Evolutionary conservation across 805 yeast genomes (phyloP).

Genomic region (Candida ascalaphidarum): DNA sequence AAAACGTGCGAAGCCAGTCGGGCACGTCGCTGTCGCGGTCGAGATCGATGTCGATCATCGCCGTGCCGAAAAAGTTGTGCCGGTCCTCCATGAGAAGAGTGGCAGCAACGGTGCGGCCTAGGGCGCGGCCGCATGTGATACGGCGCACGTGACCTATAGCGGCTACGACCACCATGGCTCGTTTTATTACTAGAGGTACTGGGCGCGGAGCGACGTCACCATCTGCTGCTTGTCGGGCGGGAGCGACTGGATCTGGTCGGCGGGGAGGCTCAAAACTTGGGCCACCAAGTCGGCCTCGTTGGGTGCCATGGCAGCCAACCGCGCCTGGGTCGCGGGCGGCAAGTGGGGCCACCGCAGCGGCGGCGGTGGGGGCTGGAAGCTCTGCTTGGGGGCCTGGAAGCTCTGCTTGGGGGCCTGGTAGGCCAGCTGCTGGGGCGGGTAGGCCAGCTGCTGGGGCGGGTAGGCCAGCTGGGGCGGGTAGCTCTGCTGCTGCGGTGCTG

Average conservation of each 20-base stretch:
- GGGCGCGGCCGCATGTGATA: no score
- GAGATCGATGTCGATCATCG: no score
- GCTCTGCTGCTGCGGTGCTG: slow-evolving; percentile 6
- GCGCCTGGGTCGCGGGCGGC: slow-evolving; percentile 40
- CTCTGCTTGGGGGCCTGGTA: slow-evolving; percentile 1
- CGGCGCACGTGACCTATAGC: no score
- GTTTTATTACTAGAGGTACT: slow-evolving; percentile 46
- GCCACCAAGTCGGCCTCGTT: slow-evolving; percentile 51
- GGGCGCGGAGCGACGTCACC: slow-evolving; percentile 48
- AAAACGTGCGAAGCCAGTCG: no score
- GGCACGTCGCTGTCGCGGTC: no score
- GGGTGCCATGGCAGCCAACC: slow-evolving; percentile 42
- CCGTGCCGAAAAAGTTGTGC: no score
- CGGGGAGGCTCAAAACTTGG: slow-evolving; percentile 43
- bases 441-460: slow-evolving; percentile 1
- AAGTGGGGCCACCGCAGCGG: slow-evolving; percentile 43
- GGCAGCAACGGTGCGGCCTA: no score
- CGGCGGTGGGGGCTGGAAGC: slow-evolving; percentile 4
- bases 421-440: slow-evolving; percentile 1
- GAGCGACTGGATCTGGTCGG: slow-evolving; percentile 39
- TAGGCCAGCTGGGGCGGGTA: slow-evolving; percentile 6
- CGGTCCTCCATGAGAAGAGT: no score
- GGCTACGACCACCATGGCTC: no score
- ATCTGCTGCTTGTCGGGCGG: slow-evolving; percentile 46
- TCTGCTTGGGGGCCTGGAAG: slow-evolving; percentile 1